Evolutionary conservation across 441 rosid genomes (phyloP).

Genomic region (Mallotus japonicus): DNA sequence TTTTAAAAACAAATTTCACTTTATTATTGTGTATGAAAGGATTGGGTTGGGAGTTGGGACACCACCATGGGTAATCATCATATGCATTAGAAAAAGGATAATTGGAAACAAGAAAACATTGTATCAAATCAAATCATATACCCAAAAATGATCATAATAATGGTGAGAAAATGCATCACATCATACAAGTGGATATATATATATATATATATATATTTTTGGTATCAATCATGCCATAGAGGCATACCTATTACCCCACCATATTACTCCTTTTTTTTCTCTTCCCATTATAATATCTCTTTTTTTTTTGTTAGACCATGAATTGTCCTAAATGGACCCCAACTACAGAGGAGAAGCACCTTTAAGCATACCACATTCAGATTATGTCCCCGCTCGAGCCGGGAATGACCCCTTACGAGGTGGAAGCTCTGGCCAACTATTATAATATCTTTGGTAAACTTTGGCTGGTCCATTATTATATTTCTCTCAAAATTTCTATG

Average conservation of each 20-base stretch:
- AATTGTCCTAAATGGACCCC: too few species aligned
- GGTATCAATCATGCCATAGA: constrained; percentile 30
- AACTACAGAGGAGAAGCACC: too few species aligned
- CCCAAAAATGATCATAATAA: constrained; percentile 6
- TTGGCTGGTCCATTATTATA: constrained; percentile 1
- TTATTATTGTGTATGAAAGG: neutral
- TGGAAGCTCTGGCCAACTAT: too few species aligned
- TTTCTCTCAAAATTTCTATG: too few species aligned
- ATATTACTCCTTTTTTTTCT: neutral
- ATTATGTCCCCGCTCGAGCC: too few species aligned
- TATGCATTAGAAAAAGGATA: constrained; percentile 17
- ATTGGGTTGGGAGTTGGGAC: neutral
- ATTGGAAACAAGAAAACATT: constrained; percentile 20
- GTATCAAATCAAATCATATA: constrained; percentile 35
- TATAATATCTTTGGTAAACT: neutral
- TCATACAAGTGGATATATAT: constrained; percentile 17
- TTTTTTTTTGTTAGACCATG: too few species aligned
- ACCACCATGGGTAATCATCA: constrained; percentile 21
- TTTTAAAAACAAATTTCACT: neutral
- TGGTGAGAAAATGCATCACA: constrained; percentile 25
- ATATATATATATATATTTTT: too few species aligned
- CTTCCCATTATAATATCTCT: neutral
- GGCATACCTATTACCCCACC: constrained; percentile 28
- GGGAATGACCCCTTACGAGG: too few species aligned
- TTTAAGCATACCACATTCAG: too few species aligned